phyloP scores from a whole-genome alignment of 768 basidiomycete species.

The Calocera cornea region DNA sequence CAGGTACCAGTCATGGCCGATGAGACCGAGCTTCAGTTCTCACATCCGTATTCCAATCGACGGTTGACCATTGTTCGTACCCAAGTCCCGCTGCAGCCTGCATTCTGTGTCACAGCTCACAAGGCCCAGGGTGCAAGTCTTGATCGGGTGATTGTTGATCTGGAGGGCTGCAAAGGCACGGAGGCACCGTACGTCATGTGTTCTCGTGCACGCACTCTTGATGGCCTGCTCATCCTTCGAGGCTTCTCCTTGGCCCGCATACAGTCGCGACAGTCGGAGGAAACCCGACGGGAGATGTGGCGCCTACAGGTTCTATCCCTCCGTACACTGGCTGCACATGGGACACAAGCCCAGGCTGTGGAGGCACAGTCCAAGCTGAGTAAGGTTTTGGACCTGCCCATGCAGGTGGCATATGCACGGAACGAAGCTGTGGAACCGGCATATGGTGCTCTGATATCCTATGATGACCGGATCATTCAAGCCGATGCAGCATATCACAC shows the following conservation, averaged over 20 bases:
- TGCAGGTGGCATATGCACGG: too few species aligned
- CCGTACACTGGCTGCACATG: background rate
- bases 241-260: constrained; percentile 10
- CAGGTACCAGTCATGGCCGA: constrained; percentile 20
- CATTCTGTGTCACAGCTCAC: constrained; percentile 31
- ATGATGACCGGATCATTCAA: too few species aligned
- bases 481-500: too few species aligned
- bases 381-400: too few species aligned
- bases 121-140: constrained; percentile 31
- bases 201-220: constrained; percentile 23
- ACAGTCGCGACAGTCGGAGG: background rate
- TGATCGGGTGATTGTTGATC: constrained; percentile 23
- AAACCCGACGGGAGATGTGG: background rate
- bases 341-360: background rate
- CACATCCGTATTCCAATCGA: constrained; percentile 16
- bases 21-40: constrained; percentile 15
- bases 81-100: constrained; percentile 29
- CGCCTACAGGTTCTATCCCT: background rate
- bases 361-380: too few species aligned
- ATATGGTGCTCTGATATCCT: too few species aligned
- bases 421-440: too few species aligned
- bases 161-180: constrained; percentile 22
- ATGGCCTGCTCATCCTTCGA: constrained; percentile 25
- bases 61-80: constrained; percentile 18
- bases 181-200: constrained; percentile 34